phyloP scores from a whole-genome alignment of 31 red algal species.

The Endocladia muricata region DNA sequence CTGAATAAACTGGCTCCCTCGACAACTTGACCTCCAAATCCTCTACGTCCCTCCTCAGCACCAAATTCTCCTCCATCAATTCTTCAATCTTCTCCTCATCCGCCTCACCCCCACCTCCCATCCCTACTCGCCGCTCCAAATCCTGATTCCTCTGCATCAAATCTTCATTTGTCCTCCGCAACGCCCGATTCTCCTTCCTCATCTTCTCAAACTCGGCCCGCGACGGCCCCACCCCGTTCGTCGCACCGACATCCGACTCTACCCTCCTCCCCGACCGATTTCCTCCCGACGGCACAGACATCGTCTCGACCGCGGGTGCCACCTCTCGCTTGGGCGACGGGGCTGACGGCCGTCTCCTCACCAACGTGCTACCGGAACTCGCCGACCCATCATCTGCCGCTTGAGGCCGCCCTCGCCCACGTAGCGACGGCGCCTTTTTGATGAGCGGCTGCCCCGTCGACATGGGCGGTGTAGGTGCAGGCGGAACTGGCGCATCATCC shows the following conservation, averaged over 20 bases:
- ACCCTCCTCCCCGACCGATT: not conserved
- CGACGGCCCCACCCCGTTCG: not conserved
- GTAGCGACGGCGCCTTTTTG: not conserved
- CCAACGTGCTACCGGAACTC: too few species aligned
- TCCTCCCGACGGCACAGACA: not conserved
- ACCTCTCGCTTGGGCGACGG: not conserved
- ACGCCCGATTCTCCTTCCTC: slow-evolving; percentile 34
- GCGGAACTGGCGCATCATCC: slow-evolving; percentile 17
- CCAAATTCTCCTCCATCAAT: slow-evolving; percentile 22
- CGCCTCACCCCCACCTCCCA: not conserved
- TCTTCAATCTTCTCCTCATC: slow-evolving; percentile 23
- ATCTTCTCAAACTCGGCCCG: slow-evolving; percentile 38
- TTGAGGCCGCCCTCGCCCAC: not conserved
- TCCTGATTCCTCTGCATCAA: slow-evolving; percentile 18
- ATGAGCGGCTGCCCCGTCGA: not conserved
- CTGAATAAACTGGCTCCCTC: slow-evolving; percentile 51
- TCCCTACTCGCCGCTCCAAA: slow-evolving; percentile 20
- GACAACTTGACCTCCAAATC: slow-evolving; percentile 29
- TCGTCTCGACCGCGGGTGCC: not conserved
- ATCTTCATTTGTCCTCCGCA: slow-evolving; percentile 41
- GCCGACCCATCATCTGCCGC: not conserved
- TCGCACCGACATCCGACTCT: slow-evolving; percentile 16
- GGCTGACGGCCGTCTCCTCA: not conserved
- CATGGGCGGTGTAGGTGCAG: not conserved
- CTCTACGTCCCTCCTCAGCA: slow-evolving; percentile 33